Evolutionary conservation across 441 rosid genomes (phyloP).

Genomic region (Eruca vesicaria): DNA sequence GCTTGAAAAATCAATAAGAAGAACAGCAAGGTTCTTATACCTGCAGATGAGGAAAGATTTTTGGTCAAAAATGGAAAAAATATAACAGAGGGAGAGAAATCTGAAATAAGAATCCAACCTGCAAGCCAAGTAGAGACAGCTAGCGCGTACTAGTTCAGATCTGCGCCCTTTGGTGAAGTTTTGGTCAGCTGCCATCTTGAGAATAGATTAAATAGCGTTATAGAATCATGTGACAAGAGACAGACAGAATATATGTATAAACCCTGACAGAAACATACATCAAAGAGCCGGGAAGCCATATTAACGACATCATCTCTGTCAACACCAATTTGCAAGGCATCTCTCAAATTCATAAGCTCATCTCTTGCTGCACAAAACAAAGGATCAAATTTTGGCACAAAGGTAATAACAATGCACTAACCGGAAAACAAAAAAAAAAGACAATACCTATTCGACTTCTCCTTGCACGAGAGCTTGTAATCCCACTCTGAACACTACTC

Average conservation of each 20-base stretch:
- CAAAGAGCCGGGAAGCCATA: not conserved
- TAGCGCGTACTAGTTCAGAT: not conserved
- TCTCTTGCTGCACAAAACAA: not conserved
- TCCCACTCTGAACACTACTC: not conserved
- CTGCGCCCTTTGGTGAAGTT: not conserved
- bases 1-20: not conserved
- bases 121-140: not conserved
- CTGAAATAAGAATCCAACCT: not conserved
- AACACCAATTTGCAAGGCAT: not conserved
- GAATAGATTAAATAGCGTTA: not conserved
- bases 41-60: not conserved
- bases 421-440: not conserved
- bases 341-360: not conserved
- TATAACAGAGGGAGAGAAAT: not conserved
- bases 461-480: not conserved
- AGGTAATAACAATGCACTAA: not conserved
- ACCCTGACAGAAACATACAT: not conserved
- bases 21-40: not conserved
- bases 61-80: not conserved
- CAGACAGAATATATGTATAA: not conserved
- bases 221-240: not conserved
- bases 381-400: not conserved
- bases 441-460: not conserved
- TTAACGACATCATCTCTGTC: not conserved
- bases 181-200: not conserved